Percentiles rank a stretch among this genome's conserved stretches.
Evolutionary conservation across 106 monocot genomes (phyloP).

Genomic region (Ottelia alismoides): DNA sequence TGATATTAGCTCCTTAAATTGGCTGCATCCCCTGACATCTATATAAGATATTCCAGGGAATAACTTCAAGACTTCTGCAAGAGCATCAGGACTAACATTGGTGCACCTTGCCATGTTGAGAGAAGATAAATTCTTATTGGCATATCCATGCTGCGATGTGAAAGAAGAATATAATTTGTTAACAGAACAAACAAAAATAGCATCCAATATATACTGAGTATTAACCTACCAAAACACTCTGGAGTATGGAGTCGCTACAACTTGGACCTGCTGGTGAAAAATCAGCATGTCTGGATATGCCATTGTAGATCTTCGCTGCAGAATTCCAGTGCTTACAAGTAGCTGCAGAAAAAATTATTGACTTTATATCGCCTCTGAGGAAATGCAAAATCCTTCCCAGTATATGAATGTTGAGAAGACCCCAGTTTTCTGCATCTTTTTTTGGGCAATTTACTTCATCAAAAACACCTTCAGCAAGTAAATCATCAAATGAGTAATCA

Average conservation of each 20-base stretch:
- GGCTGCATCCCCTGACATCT: slow-evolving; percentile 72
- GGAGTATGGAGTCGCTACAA: slow-evolving; percentile 59
- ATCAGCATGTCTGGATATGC: slow-evolving; percentile 58
- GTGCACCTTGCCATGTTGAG: slow-evolving; percentile 56
- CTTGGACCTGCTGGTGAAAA: slow-evolving; percentile 55
- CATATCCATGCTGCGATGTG: slow-evolving; percentile 57
- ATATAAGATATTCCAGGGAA: slow-evolving; percentile 51
- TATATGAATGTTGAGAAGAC: slow-evolving; percentile 38
- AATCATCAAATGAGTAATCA: slow-evolving; percentile 66
- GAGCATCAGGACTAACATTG: slow-evolving; percentile 45
- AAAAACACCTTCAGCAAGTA: slow-evolving; percentile 29
- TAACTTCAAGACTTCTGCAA: slow-evolving; percentile 54
- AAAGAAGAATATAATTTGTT: neutral
- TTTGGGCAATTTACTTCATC: slow-evolving; percentile 16
- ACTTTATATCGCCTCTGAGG: slow-evolving; percentile 57
- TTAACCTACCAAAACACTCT: slow-evolving; percentile 58
- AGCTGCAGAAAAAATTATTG: slow-evolving; percentile 59
- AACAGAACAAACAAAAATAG: neutral
- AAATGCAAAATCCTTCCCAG: slow-evolving; percentile 92
- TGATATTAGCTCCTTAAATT: slow-evolving; percentile 51
- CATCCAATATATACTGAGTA: neutral
- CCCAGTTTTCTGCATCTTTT: slow-evolving; percentile 40
- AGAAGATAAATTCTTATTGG: slow-evolving; percentile 52
- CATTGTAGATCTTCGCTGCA: slow-evolving; percentile 56
- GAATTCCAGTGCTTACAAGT: slow-evolving; percentile 83